Conservation (phyloP, 352 stramenopile species). For the Globisporangium echinulatum region DNA sequence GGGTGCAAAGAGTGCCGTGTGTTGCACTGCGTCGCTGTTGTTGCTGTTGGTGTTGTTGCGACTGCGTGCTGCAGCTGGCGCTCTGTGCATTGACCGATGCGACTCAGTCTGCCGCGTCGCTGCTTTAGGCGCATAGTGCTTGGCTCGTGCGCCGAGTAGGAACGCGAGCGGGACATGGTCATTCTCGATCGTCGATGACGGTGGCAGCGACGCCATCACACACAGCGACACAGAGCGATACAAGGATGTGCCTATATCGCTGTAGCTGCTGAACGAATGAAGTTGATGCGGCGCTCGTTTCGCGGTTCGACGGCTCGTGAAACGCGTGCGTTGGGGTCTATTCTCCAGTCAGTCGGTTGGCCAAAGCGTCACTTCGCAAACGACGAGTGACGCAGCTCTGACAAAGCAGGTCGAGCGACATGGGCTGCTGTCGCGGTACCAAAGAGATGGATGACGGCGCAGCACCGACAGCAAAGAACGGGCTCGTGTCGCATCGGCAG, state of each 20-base stretch:
- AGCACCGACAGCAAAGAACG: slow-evolving; percentile 8
- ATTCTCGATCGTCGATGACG: slow-evolving; percentile 17
- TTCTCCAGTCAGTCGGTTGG: too few species aligned
- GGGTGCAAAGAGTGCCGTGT: slow-evolving; percentile 3
- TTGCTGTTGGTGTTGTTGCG: background rate
- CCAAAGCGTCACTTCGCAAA: too few species aligned
- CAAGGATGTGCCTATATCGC: too few species aligned
- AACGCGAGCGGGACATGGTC: slow-evolving; percentile 66
- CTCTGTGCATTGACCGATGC: background rate
- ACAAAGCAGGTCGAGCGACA: background rate
- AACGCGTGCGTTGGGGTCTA: too few species aligned
- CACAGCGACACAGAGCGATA: too few species aligned
- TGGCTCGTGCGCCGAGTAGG: slow-evolving; percentile 42
- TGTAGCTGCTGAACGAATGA: too few species aligned
- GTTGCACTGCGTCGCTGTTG: background rate
- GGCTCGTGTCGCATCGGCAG: slow-evolving; percentile 16
- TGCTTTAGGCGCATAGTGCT: slow-evolving; percentile 21
- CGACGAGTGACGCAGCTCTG: too few species aligned
- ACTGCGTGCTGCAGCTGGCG: background rate
- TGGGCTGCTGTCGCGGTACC: slow-evolving; percentile 18
- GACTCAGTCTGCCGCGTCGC: background rate
- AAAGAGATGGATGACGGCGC: slow-evolving; percentile 3
- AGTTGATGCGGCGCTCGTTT: too few species aligned
- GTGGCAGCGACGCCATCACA: slow-evolving; percentile 1
- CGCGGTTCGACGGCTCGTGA: too few species aligned